phyloP scores from a whole-genome alignment of 805 yeast genomes.

The Komagataella phaffii region DNA sequence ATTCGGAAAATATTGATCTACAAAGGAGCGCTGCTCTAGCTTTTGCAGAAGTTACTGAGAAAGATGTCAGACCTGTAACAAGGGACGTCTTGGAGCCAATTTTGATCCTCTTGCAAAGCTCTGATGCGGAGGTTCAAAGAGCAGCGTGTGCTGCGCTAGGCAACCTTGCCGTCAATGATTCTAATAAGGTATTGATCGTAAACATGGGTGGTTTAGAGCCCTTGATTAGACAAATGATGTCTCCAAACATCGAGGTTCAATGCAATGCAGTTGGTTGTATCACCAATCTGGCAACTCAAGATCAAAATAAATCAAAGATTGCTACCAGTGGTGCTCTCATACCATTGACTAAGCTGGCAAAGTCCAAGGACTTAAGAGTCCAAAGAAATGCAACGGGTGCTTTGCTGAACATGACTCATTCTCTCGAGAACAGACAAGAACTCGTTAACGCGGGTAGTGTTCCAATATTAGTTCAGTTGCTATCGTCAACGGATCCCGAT shows the following conservation, averaged over 20 bases:
- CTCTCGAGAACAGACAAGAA: constrained; percentile 91
- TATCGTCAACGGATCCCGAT: constrained; percentile 83
- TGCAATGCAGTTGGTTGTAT: constrained; percentile 99
- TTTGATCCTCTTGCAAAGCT: constrained; percentile 68
- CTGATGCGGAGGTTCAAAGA: constrained; percentile 90
- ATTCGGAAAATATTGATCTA: constrained; percentile 87
- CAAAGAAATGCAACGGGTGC: constrained; percentile 99
- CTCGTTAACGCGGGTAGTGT: constrained; percentile 97
- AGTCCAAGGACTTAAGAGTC: constrained; percentile 87
- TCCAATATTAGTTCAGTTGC: constrained; percentile 81
- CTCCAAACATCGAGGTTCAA: constrained; percentile 93
- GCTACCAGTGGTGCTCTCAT: constrained; percentile 94
- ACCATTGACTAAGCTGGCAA: constrained; percentile 89
- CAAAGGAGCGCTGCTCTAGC: constrained; percentile 97
- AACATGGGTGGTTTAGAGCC: constrained; percentile 98
- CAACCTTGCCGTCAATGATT: constrained; percentile 94
- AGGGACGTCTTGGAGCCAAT: constrained; percentile 92
- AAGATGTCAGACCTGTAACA: constrained; percentile 82
- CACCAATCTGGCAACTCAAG: constrained; percentile 95
- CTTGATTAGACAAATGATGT: constrained; percentile 93
- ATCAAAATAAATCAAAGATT: constrained; percentile 89
- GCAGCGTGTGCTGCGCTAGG: constrained; percentile 99
- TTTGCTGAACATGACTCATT: constrained; percentile 93
- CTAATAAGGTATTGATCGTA: constrained; percentile 83
- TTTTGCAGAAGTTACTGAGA: constrained; percentile 96